A percentile compares a stretch with the other conserved stretches of the same genome.
These are phyloP conservation scores for Amyloporia xantha DNA, from an alignment of 768 basidiomycete species.

Conservation along the genomic window DNA sequence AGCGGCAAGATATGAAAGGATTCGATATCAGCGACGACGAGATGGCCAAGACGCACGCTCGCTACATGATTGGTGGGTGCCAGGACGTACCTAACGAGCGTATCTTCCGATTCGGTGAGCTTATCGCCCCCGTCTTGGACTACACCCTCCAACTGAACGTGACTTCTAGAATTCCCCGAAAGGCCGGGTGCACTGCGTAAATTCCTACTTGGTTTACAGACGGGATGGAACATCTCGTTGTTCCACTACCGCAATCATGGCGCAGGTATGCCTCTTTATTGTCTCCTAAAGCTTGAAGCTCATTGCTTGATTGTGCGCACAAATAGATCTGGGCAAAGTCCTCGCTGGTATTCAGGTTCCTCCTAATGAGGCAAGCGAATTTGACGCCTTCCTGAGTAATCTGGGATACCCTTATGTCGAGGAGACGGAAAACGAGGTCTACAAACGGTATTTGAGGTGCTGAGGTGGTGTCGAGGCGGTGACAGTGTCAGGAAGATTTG, in stretches of 20 bases:
- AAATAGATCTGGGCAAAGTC: slow-evolving; percentile 82
- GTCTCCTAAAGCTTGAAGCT: background rate
- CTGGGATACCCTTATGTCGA: slow-evolving; percentile 88
- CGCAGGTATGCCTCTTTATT: slow-evolving; percentile 51
- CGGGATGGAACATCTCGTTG: slow-evolving; percentile 90
- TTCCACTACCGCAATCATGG: slow-evolving; percentile 99
- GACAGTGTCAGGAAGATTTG: slow-evolving; percentile 13
- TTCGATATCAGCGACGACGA: slow-evolving; percentile 93
- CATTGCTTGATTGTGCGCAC: background rate
- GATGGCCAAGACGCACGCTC: slow-evolving; percentile 87
- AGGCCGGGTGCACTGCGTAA: slow-evolving; percentile 85
- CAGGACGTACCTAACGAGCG: slow-evolving; percentile 76
- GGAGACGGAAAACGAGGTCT: slow-evolving; percentile 86
- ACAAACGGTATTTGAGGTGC: slow-evolving; percentile 55
- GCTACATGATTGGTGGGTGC: slow-evolving; percentile 92
- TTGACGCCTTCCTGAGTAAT: slow-evolving; percentile 66
- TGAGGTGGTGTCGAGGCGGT: slow-evolving; percentile 25
- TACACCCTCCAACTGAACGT: background rate
- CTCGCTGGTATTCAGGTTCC: slow-evolving; percentile 93
- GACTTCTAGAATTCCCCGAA: slow-evolving; percentile 82
- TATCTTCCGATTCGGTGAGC: slow-evolving; percentile 87
- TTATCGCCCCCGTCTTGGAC: background rate
- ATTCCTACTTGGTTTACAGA: slow-evolving; percentile 77
- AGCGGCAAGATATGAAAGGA: slow-evolving; percentile 68
- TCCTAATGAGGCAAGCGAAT: slow-evolving; percentile 52